Percentiles rank a stretch among this genome's conserved stretches.
These are phyloP conservation scores for Prinsepia uniflora DNA, from an alignment of 306 rosid genomes.

Conservation along the genomic window DNA sequence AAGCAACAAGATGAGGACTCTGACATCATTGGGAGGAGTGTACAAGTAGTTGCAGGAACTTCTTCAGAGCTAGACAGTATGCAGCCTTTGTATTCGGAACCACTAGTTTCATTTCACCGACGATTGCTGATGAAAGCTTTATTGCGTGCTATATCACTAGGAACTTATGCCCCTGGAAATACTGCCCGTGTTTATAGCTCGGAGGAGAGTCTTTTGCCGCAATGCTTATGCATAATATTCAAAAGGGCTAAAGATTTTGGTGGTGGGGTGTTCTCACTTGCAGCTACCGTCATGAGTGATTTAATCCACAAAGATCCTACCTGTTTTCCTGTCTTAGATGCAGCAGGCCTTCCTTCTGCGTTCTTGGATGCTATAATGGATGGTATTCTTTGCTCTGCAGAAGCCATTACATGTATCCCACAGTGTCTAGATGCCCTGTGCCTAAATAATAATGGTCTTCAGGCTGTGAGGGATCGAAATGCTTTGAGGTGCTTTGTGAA, in stretches of 20 bases:
- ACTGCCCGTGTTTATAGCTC: slow-evolving; percentile 74
- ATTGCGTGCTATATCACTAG: slow-evolving; percentile 89
- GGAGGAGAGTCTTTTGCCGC: slow-evolving; percentile 83
- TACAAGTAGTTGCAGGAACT: slow-evolving; percentile 41
- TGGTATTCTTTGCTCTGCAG: slow-evolving; percentile 83
- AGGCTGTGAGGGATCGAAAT: slow-evolving; percentile 79
- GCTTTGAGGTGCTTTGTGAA: slow-evolving; percentile 93
- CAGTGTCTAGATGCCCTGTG: slow-evolving; percentile 96
- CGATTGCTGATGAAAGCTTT: slow-evolving; percentile 83
- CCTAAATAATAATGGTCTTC: slow-evolving; percentile 68
- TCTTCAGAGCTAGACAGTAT: slow-evolving; percentile 58
- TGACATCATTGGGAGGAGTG: slow-evolving; percentile 46
- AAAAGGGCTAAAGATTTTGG: slow-evolving; percentile 91
- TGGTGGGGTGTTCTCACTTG: slow-evolving; percentile 94
- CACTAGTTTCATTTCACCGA: slow-evolving; percentile 72
- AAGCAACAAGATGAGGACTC: slow-evolving; percentile 58
- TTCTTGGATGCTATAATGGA: slow-evolving; percentile 95
- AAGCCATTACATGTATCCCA: slow-evolving; percentile 93
- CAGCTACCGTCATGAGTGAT: slow-evolving; percentile 97
- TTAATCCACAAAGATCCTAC: slow-evolving; percentile 96
- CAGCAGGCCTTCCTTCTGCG: slow-evolving; percentile 89
- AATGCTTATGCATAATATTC: slow-evolving; percentile 76
- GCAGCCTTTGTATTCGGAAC: slow-evolving; percentile 78
- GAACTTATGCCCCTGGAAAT: slow-evolving; percentile 95
- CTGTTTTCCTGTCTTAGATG: slow-evolving; percentile 80